Conservation (phyloP, 2,329 filamentous ascomycete species). For the Talaromyces sp. region DNA sequence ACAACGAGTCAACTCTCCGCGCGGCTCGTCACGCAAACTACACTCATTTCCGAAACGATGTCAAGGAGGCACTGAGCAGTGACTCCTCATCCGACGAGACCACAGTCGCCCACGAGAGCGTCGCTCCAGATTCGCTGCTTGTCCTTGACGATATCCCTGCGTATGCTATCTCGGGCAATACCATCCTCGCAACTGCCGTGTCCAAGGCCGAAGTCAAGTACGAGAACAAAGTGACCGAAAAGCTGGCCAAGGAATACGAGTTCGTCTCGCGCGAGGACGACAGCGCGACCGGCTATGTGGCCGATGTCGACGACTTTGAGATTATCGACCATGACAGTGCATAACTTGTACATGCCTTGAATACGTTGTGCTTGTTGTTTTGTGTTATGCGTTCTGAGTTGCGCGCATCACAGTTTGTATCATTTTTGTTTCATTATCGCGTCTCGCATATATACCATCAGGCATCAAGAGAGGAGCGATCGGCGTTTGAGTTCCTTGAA, state of each 20-base stretch:
- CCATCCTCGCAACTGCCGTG: constrained; percentile 58
- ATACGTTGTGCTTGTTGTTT: not conserved
- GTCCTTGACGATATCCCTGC: constrained; percentile 52
- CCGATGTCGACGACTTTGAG: constrained; percentile 44
- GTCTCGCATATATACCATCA: constrained; percentile 17
- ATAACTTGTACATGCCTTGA: constrained; percentile 18
- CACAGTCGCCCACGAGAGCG: constrained; percentile 39
- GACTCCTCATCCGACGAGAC: constrained; percentile 38
- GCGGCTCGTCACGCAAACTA: constrained; percentile 24
- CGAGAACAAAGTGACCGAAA: constrained; percentile 61
- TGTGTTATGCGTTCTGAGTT: not conserved
- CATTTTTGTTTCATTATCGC: constrained; percentile 10
- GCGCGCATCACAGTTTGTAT: constrained; percentile 13
- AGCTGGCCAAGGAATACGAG: constrained; percentile 62
- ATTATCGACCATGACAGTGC: constrained; percentile 38
- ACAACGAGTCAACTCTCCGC: constrained; percentile 24
- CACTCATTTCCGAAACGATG: constrained; percentile 32
- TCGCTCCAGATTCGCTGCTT: constrained; percentile 47
- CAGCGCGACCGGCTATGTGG: constrained; percentile 29
- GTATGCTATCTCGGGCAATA: constrained; percentile 56
- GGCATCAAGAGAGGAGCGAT: constrained; percentile 30
- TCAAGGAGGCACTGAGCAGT: constrained; percentile 34
- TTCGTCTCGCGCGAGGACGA: constrained; percentile 46
- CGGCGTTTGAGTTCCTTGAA: constrained; percentile 29
- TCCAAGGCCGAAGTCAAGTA: constrained; percentile 59